Evolutionary conservation across 768 basidiomycete species (phyloP).

Genomic region (Candolleomyces aberdarensis): DNA sequence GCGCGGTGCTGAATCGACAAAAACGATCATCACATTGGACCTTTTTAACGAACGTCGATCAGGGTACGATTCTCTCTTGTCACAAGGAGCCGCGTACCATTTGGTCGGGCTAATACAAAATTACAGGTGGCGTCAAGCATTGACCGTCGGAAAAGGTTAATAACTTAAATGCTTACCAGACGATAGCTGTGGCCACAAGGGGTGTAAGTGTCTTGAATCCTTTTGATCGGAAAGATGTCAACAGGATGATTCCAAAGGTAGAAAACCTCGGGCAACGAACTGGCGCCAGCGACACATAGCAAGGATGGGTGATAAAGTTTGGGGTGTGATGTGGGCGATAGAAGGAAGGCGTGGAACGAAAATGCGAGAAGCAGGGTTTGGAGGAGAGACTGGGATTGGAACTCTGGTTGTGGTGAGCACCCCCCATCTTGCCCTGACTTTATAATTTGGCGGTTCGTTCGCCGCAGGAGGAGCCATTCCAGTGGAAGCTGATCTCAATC

Average conservation of each 20-base stretch:
- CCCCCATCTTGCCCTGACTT: neutral
- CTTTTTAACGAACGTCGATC: conserved; percentile 30
- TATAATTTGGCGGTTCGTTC: neutral
- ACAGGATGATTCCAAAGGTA: conserved; percentile 4
- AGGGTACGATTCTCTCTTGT: conserved; percentile 1
- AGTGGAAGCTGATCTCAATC: no score
- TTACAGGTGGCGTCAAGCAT: neutral
- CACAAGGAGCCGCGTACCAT: conserved; percentile 38
- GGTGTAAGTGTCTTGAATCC: conserved; percentile 63
- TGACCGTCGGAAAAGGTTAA: neutral
- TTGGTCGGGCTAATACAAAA: conserved; percentile 49
- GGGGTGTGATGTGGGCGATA: conserved; percentile 7
- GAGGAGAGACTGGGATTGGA: neutral
- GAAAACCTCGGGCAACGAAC: conserved; percentile 35
- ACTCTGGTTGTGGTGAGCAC: neutral
- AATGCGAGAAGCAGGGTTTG: neutral
- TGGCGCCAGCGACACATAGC: conserved; percentile 69
- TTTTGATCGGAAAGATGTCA: conserved; percentile 25
- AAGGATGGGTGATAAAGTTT: conserved; percentile 17
- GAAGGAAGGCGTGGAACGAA: neutral
- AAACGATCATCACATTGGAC: conserved; percentile 59
- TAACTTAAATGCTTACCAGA: conserved; percentile 37
- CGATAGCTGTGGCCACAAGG: conserved; percentile 53
- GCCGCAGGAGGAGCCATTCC: no score
- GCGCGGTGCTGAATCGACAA: conserved; percentile 71